Evolutionary conservation across 768 basidiomycete species (phyloP).

Genomic region (Chalciporus chontae): DNA sequence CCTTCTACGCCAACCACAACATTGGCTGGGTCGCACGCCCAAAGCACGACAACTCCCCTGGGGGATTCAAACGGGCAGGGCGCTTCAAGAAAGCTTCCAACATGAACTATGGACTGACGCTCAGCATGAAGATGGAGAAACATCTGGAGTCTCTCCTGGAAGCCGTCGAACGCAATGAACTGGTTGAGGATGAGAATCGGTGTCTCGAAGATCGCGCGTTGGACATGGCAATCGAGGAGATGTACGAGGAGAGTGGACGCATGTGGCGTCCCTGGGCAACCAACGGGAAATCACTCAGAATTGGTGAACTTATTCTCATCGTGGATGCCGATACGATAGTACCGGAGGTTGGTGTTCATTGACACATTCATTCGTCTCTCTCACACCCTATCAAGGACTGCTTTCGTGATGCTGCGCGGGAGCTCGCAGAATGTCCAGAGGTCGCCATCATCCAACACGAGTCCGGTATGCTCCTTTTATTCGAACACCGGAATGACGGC

Average conservation of each 20-base stretch:
- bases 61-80: constrained; percentile 46
- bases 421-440: constrained; percentile 77
- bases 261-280: constrained; percentile 73
- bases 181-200: constrained; percentile 35
- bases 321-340: constrained; percentile 89
- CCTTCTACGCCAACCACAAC: constrained; percentile 53
- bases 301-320: constrained; percentile 79
- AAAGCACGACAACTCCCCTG: constrained; percentile 33
- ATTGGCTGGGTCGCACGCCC: constrained; percentile 63
- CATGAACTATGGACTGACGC: constrained; percentile 72
- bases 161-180: constrained; percentile 37
- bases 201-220: constrained; percentile 68
- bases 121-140: constrained; percentile 36
- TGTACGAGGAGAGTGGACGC: constrained; percentile 53
- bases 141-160: constrained; percentile 45
- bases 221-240: constrained; percentile 70
- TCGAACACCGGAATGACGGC: constrained; percentile 20
- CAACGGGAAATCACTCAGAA: constrained; percentile 70
- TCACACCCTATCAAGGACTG: constrained; percentile 56
- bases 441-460: constrained; percentile 92
- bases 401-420: constrained; percentile 85
- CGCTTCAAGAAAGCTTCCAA: constrained; percentile 94
- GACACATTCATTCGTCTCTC: neutral
- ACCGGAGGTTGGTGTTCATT: constrained; percentile 46
- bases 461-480: constrained; percentile 42